Percentiles rank a stretch among this genome's conserved stretches.
Evolutionary conservation across 345 rosid species (phyloP).

Genomic region (Brassica carinata): DNA sequence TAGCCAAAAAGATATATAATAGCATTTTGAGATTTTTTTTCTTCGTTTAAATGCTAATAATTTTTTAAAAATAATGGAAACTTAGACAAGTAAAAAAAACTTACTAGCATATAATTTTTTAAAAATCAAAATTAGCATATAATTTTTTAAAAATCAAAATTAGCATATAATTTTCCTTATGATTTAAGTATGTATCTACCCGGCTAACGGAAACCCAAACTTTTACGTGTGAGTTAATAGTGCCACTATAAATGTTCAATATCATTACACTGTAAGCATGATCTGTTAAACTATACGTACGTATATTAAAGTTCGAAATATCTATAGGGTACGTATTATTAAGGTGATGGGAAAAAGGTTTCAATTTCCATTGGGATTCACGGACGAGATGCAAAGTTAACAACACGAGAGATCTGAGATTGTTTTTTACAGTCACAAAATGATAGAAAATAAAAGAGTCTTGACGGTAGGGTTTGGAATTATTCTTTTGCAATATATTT

Average conservation of each 20-base stretch:
- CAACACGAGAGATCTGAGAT: constrained; percentile 27
- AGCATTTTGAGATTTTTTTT: not conserved
- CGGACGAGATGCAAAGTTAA: constrained; percentile 14
- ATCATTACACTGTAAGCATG: too few relatives aligned
- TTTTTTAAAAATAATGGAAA: not conserved
- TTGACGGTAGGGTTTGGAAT: constrained; percentile 43
- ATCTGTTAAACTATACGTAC: too few relatives aligned
- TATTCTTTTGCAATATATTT: constrained; percentile 33
- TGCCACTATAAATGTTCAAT: not conserved
- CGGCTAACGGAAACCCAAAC: not conserved
- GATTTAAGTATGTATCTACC: not conserved
- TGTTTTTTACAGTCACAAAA: constrained; percentile 16
- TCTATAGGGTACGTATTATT: not conserved
- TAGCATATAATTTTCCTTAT: not conserved
- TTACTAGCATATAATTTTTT: too few relatives aligned
- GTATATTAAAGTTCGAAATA: too few relatives aligned
- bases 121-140: too few relatives aligned
- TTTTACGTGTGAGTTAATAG: too few relatives aligned
- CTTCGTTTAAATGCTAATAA: not conserved
- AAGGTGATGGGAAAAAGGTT: not conserved
- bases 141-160: too few relatives aligned
- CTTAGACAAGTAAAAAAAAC: not conserved
- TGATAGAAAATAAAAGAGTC: not conserved
- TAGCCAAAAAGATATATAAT: not conserved
- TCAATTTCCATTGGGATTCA: constrained; percentile 22